Evolutionary conservation across 208 protist species (phyloP).

Genomic region (Leishmania mexicana): DNA sequence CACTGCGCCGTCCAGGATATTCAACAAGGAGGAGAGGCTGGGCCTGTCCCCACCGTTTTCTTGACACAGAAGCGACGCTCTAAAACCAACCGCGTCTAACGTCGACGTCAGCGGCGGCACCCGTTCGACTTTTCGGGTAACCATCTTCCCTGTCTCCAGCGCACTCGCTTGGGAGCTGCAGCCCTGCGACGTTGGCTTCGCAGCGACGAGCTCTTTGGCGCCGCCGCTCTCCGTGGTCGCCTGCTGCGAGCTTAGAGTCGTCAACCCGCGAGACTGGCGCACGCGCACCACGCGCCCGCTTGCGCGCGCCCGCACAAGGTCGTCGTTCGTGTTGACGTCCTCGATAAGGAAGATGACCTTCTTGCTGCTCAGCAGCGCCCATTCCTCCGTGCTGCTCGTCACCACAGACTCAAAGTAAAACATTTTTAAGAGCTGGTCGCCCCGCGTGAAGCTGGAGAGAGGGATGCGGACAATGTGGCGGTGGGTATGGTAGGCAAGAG

Average conservation of each 20-base stretch:
- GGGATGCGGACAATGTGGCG: constrained; percentile 32
- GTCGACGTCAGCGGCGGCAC: not conserved
- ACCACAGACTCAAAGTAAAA: constrained; percentile 19
- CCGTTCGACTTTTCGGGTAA: not conserved
- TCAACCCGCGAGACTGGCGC: constrained; percentile 13
- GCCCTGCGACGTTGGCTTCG: not conserved
- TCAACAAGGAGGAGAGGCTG: constrained; percentile 25
- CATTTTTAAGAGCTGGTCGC: constrained; percentile 19
- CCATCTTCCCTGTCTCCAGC: not conserved
- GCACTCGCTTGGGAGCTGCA: no score
- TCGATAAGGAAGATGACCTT: constrained; percentile 37
- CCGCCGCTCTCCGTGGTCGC: no score
- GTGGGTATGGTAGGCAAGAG: constrained; percentile 28
- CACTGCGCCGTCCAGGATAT: constrained; percentile 24
- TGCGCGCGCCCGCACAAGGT: constrained; percentile 11
- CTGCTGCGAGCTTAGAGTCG: not conserved
- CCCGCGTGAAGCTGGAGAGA: constrained; percentile 10
- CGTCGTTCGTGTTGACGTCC: constrained; percentile 20
- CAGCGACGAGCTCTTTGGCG: not conserved
- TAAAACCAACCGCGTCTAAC: not conserved
- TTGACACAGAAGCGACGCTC: not conserved
- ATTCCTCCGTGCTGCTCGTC: constrained; percentile 6
- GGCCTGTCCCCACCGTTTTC: constrained; percentile 9
- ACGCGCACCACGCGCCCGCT: constrained; percentile 1
- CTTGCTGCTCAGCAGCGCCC: constrained; percentile 23